A percentile compares a stretch with the other conserved stretches of the same genome.
Conservation (phyloP, 2,329 filamentous ascomycete species). For the Diaporthe caulivora region DNA sequence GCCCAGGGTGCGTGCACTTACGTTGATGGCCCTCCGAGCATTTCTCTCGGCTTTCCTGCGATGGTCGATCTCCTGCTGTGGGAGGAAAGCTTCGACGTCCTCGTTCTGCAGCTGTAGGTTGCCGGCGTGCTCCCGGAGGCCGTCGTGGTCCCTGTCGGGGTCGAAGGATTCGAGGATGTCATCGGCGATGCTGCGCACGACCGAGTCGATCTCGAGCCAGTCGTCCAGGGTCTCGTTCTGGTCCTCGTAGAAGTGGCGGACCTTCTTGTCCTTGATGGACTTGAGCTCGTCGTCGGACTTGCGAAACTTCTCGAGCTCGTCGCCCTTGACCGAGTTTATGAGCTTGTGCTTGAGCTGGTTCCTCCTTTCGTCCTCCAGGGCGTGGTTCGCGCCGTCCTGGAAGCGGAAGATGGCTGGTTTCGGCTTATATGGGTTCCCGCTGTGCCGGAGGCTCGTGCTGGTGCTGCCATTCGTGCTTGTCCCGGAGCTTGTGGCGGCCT, state of each 20-base stretch:
- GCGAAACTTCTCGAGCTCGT: slow-evolving; percentile 61
- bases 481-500: neutral
- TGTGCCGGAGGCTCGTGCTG: neutral
- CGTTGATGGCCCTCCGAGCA: slow-evolving; percentile 61
- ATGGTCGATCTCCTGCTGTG: slow-evolving; percentile 64
- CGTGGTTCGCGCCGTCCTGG: slow-evolving; percentile 60
- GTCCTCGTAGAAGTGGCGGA: slow-evolving; percentile 65
- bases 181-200: slow-evolving; percentile 65
- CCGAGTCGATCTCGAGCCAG: slow-evolving; percentile 67
- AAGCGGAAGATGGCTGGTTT: slow-evolving; percentile 49
- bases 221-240: slow-evolving; percentile 65
- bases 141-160: slow-evolving; percentile 69
- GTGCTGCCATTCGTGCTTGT: neutral
- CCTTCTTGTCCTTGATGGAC: slow-evolving; percentile 62
- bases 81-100: slow-evolving; percentile 66
- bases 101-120: slow-evolving; percentile 61
- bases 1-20: neutral
- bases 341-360: slow-evolving; percentile 62
- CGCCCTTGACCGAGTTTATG: slow-evolving; percentile 58
- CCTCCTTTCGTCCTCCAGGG: slow-evolving; percentile 57
- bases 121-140: slow-evolving; percentile 64
- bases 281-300: slow-evolving; percentile 66
- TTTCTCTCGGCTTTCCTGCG: slow-evolving; percentile 59
- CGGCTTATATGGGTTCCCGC: slow-evolving; percentile 25
- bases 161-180: slow-evolving; percentile 72